phyloP scores from a whole-genome alignment of 2,329 filamentous ascomycete species.

The Alternaria novae-zelandiae region DNA sequence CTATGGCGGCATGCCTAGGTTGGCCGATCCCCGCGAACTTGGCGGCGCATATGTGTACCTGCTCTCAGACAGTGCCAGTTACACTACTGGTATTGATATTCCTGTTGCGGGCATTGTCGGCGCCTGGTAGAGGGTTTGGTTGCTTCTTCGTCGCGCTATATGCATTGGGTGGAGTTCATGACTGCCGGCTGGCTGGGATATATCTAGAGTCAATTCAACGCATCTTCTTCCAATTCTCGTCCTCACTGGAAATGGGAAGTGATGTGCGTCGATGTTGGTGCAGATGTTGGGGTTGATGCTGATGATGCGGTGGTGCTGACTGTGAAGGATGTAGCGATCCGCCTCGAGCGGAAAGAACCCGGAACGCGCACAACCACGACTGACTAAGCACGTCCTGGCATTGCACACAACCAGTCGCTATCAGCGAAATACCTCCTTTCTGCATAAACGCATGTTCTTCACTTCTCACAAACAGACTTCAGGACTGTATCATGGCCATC shows the following conservation, averaged over 20 bases:
- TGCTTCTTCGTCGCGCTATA: background rate
- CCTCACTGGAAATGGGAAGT: background rate
- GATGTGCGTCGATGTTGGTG: background rate
- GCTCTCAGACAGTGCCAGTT: conserved; percentile 55
- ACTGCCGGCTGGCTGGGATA: background rate
- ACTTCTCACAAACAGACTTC: background rate
- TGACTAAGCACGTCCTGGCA: conserved; percentile 1
- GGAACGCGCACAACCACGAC: background rate
- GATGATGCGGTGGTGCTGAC: background rate
- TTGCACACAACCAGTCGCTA: background rate
- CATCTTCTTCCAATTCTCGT: background rate
- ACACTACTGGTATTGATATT: conserved; percentile 59
- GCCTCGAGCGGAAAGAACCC: background rate
- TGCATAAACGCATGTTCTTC: background rate
- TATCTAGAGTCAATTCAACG: conserved; percentile 15
- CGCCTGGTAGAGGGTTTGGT: conserved; percentile 42
- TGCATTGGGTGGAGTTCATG: conserved; percentile 33
- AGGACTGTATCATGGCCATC: background rate
- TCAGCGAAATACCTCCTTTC: background rate
- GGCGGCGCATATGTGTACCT: conserved; percentile 59
- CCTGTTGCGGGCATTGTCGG: conserved; percentile 58
- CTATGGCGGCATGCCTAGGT: conserved; percentile 60
- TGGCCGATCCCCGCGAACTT: conserved; percentile 60
- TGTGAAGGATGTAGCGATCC: background rate
- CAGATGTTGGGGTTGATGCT: background rate